phyloP scores from a whole-genome alignment of 1,139 yeast species.

The Suhomyces maxii region DNA sequence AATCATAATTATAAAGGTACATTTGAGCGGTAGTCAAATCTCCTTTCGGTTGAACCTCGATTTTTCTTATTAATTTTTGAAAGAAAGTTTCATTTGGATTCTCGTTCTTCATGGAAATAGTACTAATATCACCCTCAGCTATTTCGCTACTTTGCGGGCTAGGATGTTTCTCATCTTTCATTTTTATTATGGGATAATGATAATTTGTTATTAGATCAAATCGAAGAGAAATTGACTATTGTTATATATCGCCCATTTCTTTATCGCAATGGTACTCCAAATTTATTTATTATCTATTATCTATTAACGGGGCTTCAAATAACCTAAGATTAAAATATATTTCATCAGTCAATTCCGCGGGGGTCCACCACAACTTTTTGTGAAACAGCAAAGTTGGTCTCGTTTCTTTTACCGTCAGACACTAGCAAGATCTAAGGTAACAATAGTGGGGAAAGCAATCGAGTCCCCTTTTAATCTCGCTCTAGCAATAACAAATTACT shows the following conservation, averaged over 20 bases:
- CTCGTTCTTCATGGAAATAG: conserved; percentile 9
- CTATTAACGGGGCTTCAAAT: not conserved
- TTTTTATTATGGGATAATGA: not conserved
- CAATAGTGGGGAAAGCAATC: not conserved
- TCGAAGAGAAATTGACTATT: not conserved
- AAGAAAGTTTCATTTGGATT: conserved; percentile 1
- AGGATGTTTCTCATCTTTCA: not conserved
- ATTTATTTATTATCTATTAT: too few species aligned
- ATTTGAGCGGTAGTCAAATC: conserved; percentile 49
- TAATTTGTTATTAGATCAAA: not conserved
- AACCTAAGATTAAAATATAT: not conserved
- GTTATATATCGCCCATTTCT: too few species aligned
- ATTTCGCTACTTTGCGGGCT: conserved; percentile 20
- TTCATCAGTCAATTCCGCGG: not conserved
- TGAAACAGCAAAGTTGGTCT: not conserved
- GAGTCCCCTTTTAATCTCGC: not conserved
- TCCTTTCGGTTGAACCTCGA: conserved; percentile 29
- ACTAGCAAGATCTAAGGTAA: not conserved
- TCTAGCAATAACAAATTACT: not conserved
- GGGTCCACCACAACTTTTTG: not conserved
- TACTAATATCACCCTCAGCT: conserved; percentile 44
- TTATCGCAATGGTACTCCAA: not conserved
- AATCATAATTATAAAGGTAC: conserved; percentile 68
- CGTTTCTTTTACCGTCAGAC: not conserved
- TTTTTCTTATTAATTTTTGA: conserved; percentile 5